phyloP scores from a whole-genome alignment of 768 basidiomycete genomes.

The Rhodotorula graminis region DNA sequence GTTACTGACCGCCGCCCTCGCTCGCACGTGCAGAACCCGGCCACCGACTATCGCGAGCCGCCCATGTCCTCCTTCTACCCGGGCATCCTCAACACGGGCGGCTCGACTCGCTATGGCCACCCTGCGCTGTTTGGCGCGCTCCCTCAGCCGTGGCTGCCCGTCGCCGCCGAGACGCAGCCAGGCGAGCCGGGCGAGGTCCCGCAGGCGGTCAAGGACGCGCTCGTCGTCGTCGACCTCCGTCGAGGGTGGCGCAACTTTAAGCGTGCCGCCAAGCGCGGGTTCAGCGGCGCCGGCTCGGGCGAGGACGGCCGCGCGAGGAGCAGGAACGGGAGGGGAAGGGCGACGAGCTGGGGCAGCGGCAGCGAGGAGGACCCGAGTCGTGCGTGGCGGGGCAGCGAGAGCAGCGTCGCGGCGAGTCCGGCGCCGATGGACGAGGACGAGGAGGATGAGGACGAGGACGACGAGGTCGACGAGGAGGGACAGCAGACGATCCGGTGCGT shows the following conservation, averaged over 20 bases:
- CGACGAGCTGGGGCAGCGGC: slow-evolving; percentile 4
- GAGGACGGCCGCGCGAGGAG: neutral
- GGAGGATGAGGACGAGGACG: slow-evolving; percentile 22
- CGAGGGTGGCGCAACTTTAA: slow-evolving; percentile 60
- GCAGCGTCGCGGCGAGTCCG: neutral
- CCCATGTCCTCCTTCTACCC: slow-evolving; percentile 94
- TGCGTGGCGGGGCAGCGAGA: slow-evolving; percentile 32
- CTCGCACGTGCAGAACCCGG: neutral
- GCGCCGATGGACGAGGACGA: neutral
- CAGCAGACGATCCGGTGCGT: slow-evolving; percentile 13
- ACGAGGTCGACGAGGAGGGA: slow-evolving; percentile 2
- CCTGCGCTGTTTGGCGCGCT: slow-evolving; percentile 90
- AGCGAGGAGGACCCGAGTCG: slow-evolving; percentile 27
- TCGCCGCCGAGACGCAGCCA: slow-evolving; percentile 56
- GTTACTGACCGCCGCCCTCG: neutral
- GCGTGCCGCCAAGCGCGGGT: slow-evolving; percentile 27
- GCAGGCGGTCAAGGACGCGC: slow-evolving; percentile 47
- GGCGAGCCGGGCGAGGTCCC: slow-evolving; percentile 23
- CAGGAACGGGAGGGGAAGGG: neutral
- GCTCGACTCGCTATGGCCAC: slow-evolving; percentile 78
- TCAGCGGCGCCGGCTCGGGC: neutral
- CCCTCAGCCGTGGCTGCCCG: slow-evolving; percentile 88
- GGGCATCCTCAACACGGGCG: slow-evolving; percentile 84
- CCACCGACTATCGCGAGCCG: slow-evolving; percentile 69
- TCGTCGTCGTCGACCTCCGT: slow-evolving; percentile 75